Evolutionary conservation across 495 filamentous ascomycete species (phyloP).

Genomic region (Neurospora sp.): DNA sequence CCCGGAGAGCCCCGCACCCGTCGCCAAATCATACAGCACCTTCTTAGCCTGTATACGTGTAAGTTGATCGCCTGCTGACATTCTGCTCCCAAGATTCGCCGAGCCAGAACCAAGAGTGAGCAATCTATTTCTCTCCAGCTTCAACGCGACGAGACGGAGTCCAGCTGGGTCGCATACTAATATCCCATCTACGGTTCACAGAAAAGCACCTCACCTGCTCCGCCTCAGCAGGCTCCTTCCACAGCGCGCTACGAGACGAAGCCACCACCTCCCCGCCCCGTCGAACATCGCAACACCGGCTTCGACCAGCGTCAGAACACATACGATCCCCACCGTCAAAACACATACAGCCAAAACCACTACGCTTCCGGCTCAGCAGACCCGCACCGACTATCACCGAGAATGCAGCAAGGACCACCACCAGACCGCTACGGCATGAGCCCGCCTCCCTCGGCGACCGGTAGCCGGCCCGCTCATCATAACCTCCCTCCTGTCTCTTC

Average conservation of each 20-base stretch:
- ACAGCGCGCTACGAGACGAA: conserved; percentile 30
- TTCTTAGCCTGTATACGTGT: not conserved
- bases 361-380: not conserved
- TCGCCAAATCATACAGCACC: not conserved
- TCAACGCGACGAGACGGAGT: conserved; percentile 1
- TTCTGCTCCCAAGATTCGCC: conserved; percentile 55
- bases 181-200: conserved; percentile 3
- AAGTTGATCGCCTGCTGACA: conserved; percentile 13
- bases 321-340: not conserved
- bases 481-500: conserved; percentile 46
- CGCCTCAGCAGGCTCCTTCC: conserved; percentile 9
- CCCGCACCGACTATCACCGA: conserved; percentile 13
- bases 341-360: not conserved
- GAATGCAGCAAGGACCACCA: conserved; percentile 5
- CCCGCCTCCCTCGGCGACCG: conserved; percentile 21
- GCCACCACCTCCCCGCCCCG: conserved; percentile 25
- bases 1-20: conserved; percentile 2
- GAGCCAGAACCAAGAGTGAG: conserved; percentile 79
- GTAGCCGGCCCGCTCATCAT: conserved; percentile 36
- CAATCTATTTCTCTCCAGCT: not conserved
- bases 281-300: conserved; percentile 14
- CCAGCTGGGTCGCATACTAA: conserved; percentile 5
- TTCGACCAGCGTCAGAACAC: conserved; percentile 5
- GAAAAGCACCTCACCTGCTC: conserved; percentile 20
- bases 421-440: conserved; percentile 19